Evolutionary conservation across 1,284 basidiomycete genomes (phyloP), one percentile per base, ranked within the genome.

Genomic region (Caloboletus firmus): DNA sequence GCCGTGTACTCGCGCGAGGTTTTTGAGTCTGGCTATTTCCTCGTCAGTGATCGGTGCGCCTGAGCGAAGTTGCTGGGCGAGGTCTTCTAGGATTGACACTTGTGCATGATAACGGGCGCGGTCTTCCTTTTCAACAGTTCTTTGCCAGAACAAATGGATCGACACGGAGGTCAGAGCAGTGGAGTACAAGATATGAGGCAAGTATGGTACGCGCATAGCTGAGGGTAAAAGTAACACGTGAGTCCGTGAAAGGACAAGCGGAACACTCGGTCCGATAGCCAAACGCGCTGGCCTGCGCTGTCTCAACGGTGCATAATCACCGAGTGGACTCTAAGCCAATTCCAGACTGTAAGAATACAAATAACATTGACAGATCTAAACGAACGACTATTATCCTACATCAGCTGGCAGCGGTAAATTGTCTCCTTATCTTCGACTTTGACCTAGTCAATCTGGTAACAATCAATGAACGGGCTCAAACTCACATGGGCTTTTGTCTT

Each of bases 101-200:
- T 79, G 82, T 13, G 84, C 82, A 52, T 75, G 65, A 42, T 77
- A 66, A 37, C 77, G 77, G 18, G 76, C 72, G 48, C 75, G 76
- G 58, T 83, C 79, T 42, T 80, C 78, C 50, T 75, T 77, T 44
- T 75, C 74, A 2, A 63, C 63, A 44, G 75, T 78, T 55, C 79
- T 75, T 52, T 79, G 76, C 62, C 72, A 75, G 40, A 85, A 74
- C 34, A 84, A 72, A 68, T 87, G 84, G 53, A 85, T 80, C 40
- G 83, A 80, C 51, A 86, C 65, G 18, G 85, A 84, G 45, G 79
- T 83, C 55, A 86, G 72, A 24, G 83, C 82, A 44, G 83, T 72
- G 36, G 82, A 79, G 65, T 79, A 82, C 59, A 84, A 57, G 34
- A 84, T 68, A 53, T 84, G 81, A 24, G 79, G 79, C 56, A 77